These are phyloP conservation scores for Epichloe coenophiala DNA, from an alignment of 2,329 filamentous ascomycete genomes.

Conservation along the genomic window DNA sequence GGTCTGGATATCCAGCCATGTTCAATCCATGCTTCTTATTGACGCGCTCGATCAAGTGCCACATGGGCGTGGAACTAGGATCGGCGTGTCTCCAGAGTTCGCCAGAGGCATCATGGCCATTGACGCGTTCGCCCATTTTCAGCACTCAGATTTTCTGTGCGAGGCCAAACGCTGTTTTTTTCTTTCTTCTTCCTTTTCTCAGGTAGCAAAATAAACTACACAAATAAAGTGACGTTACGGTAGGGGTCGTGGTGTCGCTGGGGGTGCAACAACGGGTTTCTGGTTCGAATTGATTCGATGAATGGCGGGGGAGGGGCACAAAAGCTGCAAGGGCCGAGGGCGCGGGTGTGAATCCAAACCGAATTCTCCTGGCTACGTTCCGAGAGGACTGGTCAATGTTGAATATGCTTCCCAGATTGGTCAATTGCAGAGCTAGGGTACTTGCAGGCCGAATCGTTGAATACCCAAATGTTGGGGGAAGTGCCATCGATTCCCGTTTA, in stretches of 20 bases:
- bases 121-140: conserved; percentile 8
- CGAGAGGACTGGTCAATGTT: not conserved
- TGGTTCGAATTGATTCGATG: not conserved
- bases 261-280: not conserved
- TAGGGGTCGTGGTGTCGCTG: not conserved
- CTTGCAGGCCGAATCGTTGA: no score
- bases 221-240: not conserved
- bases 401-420: not conserved
- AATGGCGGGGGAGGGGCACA: conserved; percentile 6
- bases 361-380: not conserved
- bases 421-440: no score
- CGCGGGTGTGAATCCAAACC: not conserved
- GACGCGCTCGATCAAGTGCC: conserved; percentile 55
- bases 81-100: conserved; percentile 60
- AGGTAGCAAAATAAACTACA: not conserved
- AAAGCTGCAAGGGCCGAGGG: not conserved
- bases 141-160: not conserved
- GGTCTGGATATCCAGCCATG: conserved; percentile 54
- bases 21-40: conserved; percentile 52
- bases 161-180: not conserved
- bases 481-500: no score
- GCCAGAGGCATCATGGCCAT: conserved; percentile 10
- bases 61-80: conserved; percentile 56
- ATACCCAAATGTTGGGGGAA: no score
- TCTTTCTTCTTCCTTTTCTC: not conserved